Percentiles rank a stretch among this genome's conserved stretches.
These are phyloP conservation scores for Saururus chinensis DNA, from an alignment of 164 flowering plant species.

Conservation along the genomic window DNA sequence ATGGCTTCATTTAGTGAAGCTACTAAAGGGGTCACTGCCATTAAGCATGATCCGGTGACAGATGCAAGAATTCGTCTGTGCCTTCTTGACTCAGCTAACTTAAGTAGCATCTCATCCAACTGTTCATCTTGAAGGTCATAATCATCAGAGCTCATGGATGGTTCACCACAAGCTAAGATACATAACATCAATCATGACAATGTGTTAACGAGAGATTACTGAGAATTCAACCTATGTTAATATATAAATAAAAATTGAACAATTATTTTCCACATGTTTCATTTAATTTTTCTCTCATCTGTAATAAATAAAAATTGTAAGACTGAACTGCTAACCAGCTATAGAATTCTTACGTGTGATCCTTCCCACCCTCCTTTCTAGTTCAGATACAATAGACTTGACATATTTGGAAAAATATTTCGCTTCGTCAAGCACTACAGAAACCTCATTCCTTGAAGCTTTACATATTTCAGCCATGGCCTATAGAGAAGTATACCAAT, in stretches of 20 bases:
- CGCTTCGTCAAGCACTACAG: background rate
- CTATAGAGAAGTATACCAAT: background rate
- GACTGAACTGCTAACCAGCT: background rate
- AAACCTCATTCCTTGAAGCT: background rate
- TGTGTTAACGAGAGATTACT: background rate
- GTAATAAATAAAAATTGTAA: background rate
- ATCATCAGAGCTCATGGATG: background rate
- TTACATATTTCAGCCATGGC: conserved; percentile 1
- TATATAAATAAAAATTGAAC: background rate
- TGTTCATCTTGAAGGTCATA: conserved; percentile 19
- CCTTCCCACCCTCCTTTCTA: background rate
- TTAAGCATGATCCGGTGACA: conserved; percentile 59
- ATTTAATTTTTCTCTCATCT: background rate
- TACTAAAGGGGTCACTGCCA: conserved; percentile 62
- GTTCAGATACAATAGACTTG: background rate
- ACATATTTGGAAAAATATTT: background rate
- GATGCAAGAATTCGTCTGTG: conserved; percentile 73
- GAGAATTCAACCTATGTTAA: background rate
- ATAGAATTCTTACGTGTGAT: background rate
- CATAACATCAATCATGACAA: background rate
- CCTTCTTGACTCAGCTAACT: conserved; percentile 54
- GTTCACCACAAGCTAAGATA: background rate
- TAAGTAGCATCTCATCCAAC: conserved; percentile 48
- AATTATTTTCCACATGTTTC: background rate
- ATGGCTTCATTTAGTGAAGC: conserved; percentile 50